Evolutionary conservation across 768 basidiomycete genomes (phyloP), one percentile per base, ranked within the genome.

Genomic region (Dictyophora rubrovolvata): DNA sequence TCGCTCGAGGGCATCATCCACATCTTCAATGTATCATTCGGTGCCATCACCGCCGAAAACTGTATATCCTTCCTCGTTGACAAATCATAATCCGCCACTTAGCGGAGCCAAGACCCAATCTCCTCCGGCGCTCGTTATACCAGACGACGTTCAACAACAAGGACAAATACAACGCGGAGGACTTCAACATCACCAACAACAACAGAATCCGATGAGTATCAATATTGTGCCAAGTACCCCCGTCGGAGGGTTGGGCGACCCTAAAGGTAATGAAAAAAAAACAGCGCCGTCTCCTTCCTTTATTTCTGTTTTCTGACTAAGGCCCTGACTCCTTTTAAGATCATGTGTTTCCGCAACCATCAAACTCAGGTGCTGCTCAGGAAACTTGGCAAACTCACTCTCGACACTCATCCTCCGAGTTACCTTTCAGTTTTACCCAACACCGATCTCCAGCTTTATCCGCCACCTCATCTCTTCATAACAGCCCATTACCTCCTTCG

Each of bases 161-260:
- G n/a, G 18, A 20, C 23, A 23, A 52, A 12, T 14, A 42, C 64
- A 83, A 83, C 54, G 83, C 83, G 12, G 84, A 84, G 1, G 78
- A 80, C 2, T 84, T 79, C 47, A 7, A 28, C 28, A 28, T 28
- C 28, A n/a, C n/a, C n/a, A 28, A 28, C 28, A 77, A 78, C 56
- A 80, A 78, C 37, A 72, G 73, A 28, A 70, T 72, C 56, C 70
- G 74, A 87, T 86, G 0, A 79, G 79, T 54, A 77, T 92, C 61
- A 82, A 89, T 66, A 84, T 92, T 62, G 87, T 90, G 7, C 89
- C 89, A 47, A 87, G 89, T 20, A 92, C 89, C 2, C 89, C 89
- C 8, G 77, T 92, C 57, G 80, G 79, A 61, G 84, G 83, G 48
- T 61, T 61, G 18, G 64, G 52, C 8, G 42, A 42, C 42, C 42